phyloP scores from a whole-genome alignment of 2,329 filamentous ascomycete species.

The Volutella citrinella region DNA sequence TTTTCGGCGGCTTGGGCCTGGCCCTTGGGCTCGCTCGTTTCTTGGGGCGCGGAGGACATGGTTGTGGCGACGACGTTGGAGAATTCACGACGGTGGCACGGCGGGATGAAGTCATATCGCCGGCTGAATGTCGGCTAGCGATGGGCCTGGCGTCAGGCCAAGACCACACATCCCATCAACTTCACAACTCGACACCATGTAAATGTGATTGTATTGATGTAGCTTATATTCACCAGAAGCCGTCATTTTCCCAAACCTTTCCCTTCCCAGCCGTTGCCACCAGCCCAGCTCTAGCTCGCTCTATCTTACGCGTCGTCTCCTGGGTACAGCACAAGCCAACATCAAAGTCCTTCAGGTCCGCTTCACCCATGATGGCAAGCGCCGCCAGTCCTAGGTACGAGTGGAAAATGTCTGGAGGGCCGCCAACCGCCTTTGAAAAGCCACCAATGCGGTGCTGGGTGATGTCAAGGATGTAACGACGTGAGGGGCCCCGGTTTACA shows the following conservation, averaged over 20 bases:
- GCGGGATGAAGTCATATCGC: conserved; percentile 15
- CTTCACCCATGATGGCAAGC: conserved; percentile 69
- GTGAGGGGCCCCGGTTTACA: conserved; percentile 57
- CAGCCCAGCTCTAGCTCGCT: conserved; percentile 41
- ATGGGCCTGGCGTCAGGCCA: no score
- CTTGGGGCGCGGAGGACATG: conserved; percentile 21
- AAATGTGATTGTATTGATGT: no score
- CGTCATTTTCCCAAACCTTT: conserved; percentile 16
- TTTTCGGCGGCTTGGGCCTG: conserved; percentile 5
- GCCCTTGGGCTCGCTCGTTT: conserved; percentile 17
- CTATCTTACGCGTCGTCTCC: conserved; percentile 51
- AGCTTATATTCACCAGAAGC: conserved; percentile 24
- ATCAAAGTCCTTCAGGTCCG: conserved; percentile 68
- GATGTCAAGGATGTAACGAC: conserved; percentile 78
- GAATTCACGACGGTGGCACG: no score
- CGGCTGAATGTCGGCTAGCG: conserved; percentile 16
- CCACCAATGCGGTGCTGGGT: conserved; percentile 85
- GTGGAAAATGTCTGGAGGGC: conserved; percentile 78
- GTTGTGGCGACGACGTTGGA: no score
- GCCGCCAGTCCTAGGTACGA: conserved; percentile 84
- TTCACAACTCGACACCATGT: no score
- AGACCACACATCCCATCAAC: no score
- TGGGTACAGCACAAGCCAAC: conserved; percentile 71
- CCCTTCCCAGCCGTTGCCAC: conserved; percentile 16
- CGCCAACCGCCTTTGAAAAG: conserved; percentile 70